phyloP scores from a whole-genome alignment of 1,284 basidiomycete genomes.

The Heterobasidion occidentale region DNA sequence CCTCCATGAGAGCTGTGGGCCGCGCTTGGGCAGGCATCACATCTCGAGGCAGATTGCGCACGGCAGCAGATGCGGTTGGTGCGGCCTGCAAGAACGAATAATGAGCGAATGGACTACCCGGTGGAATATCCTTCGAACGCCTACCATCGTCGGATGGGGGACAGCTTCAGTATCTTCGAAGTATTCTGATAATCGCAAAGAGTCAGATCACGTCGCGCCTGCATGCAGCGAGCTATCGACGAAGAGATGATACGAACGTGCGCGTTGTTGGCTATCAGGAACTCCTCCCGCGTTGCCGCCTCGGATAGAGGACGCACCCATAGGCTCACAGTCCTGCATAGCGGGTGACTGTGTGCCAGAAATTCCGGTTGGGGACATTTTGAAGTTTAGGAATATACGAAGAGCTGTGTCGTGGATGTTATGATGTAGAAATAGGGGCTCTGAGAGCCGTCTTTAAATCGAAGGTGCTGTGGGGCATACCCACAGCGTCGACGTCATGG shows the following conservation, averaged over 20 bases:
- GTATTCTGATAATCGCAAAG: not conserved
- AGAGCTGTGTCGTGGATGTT: not conserved
- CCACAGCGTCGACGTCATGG: too few species aligned
- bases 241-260: constrained; percentile 2
- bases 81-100: not conserved
- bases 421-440: too few species aligned
- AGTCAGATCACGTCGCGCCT: not conserved
- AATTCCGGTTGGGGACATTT: constrained; percentile 2
- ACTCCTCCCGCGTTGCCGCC: constrained; percentile 11
- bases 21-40: too few species aligned
- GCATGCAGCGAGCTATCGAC: not conserved
- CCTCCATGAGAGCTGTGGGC: not conserved
- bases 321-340: constrained; percentile 7
- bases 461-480: too few species aligned
- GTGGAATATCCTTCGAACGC: not conserved
- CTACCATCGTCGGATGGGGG: not conserved
- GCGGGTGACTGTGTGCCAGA: constrained; percentile 14
- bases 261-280: constrained; percentile 13
- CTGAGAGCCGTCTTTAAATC: too few species aligned
- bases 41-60: not conserved
- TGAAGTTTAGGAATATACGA: not conserved
- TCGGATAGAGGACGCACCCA: constrained; percentile 11
- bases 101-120: not conserved
- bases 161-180: not conserved
- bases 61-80: not conserved